phyloP scores from a whole-genome alignment of 2,329 filamentous ascomycete species.

The Aspergillus hiratsukae region DNA sequence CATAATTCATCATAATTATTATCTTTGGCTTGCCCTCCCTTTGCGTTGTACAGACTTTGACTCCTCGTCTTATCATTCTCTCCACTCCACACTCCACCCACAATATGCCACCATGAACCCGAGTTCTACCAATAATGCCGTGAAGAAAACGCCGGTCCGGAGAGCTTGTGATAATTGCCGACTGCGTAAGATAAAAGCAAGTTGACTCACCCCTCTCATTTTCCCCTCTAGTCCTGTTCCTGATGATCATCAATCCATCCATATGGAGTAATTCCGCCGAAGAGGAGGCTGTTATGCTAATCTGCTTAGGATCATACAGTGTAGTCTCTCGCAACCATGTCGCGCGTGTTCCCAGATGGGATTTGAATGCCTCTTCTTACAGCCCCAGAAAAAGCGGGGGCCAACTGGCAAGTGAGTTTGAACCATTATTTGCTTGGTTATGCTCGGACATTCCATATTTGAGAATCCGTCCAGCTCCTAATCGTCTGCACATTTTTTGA shows the following conservation, averaged over 20 bases:
- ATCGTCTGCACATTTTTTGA: neutral
- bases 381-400: constrained; percentile 41
- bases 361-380: constrained; percentile 40
- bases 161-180: constrained; percentile 43
- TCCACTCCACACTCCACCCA: constrained; percentile 3
- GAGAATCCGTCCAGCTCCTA: constrained; percentile 2
- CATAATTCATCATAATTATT: neutral
- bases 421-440: neutral
- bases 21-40: neutral
- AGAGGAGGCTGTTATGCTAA: neutral
- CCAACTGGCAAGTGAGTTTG: constrained; percentile 34
- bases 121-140: constrained; percentile 14
- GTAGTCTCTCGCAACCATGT: constrained; percentile 38
- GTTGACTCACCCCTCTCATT: constrained; percentile 2
- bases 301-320: constrained; percentile 19
- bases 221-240: neutral
- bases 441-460: neutral
- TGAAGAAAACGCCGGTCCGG: constrained; percentile 16
- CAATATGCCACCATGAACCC: constrained; percentile 24
- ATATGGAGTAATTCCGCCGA: neutral
- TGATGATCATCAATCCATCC: constrained; percentile 4
- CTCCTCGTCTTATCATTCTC: neutral
- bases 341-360: constrained; percentile 35
- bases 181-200: constrained; percentile 36
- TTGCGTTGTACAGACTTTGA: neutral